A percentile compares a stretch with the other conserved stretches of the same genome.
These are phyloP conservation scores for Flueggea neowawraea DNA, from an alignment of 441 rosid species.

Conservation along the genomic window DNA sequence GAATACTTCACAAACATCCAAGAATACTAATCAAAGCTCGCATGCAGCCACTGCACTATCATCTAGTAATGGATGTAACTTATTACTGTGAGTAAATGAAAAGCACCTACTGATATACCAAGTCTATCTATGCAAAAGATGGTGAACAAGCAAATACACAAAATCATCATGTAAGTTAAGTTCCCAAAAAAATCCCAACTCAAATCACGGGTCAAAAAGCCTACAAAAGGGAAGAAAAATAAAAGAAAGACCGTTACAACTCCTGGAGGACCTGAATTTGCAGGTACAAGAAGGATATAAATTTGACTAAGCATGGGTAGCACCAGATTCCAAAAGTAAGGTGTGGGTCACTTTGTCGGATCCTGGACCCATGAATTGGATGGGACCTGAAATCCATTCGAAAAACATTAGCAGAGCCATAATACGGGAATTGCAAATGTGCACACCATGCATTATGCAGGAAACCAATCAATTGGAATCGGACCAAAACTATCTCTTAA, in stretches of 20 bases:
- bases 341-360: constrained; percentile 67
- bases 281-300: background rate
- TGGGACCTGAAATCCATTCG: constrained; percentile 61
- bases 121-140: too few species aligned
- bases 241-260: background rate
- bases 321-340: constrained; percentile 78
- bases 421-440: background rate
- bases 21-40: too few species aligned
- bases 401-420: background rate
- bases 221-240: background rate
- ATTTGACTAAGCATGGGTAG: constrained; percentile 26
- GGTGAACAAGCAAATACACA: too few species aligned
- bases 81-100: too few species aligned
- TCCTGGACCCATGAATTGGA: constrained; percentile 82
- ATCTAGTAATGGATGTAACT: too few species aligned
- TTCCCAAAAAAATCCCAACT: too few species aligned
- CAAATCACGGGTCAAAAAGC: too few species aligned
- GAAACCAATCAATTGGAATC: background rate
- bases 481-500: background rate
- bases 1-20: too few species aligned
- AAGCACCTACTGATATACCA: too few species aligned
- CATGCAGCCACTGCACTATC: too few species aligned
- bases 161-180: too few species aligned
- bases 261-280: background rate
- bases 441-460: background rate